Base-by-base conservation (phyloP, 345 rosid species). In the Dimocarpus longan region DNA sequence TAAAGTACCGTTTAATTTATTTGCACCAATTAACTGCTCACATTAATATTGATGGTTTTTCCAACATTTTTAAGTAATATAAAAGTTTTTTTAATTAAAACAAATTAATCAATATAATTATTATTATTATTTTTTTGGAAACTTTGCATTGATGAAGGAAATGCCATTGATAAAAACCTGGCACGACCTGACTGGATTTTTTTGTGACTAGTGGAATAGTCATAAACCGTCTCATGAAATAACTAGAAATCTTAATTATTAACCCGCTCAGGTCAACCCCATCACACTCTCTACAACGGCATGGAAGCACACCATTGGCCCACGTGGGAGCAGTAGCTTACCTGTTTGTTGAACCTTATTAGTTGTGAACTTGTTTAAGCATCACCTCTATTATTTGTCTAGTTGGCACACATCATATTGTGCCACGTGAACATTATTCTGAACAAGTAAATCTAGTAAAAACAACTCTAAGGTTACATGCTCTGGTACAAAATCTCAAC, bases 321-420 rank as follows among this genome's bases (percentile, higher is more conserved):
- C 89, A 84, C 76, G 71, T 79, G 70, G 82, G 54, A 75, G 65
- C 7, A 68, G 84, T 76, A 68, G 82, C 57, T 87, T 74, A 78
- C 84, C 84, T 6, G 73, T 78, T 54, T 19, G 59, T 77, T 78
- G 76, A 74, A 11, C 79, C 50, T 32, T 32, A 32, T 32, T 2
- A 32, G 37, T 3, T 32, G 37, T 32, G 37, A 32, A 32, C 37
- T 32, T 32, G 16, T 15, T 79, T 43, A 66, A 72, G 67, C 82
- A 18, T 83, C 75, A 19, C 66, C 70, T 19, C 66, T 10, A 56
- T 54, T 40, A 19, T 11, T 50, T 71, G 67, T 48, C 37, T 10
- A 9, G 50, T 3, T 60, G 28, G 65, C 65, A 60, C 28, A 60
- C 68, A 22, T 50, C 21, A 56, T 68, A 59, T 32, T 60, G 0